Conservation (phyloP, 805 yeast species). For the Saturnispora serradocipensis region DNA sequence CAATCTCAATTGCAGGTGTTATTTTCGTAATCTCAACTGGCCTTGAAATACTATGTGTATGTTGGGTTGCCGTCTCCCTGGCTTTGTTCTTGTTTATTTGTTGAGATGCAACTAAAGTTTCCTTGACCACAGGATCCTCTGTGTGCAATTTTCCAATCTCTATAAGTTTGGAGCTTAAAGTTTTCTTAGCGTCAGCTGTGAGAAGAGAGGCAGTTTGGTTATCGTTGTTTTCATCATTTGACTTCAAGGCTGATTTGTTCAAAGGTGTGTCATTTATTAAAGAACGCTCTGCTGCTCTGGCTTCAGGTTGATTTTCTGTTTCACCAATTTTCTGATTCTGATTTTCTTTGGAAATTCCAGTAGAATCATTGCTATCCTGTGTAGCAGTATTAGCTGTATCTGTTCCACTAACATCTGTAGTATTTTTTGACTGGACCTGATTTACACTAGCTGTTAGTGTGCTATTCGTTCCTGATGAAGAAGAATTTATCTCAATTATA, state of each 20-base stretch:
- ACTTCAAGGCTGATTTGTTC: no score
- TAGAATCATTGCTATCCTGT: no score
- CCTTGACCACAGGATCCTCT: no score
- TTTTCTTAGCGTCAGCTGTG: no score
- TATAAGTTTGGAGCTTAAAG: no score
- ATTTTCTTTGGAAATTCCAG: no score
- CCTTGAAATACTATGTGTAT: neutral
- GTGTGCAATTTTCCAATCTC: neutral
- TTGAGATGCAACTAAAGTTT: neutral
- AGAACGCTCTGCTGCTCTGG: no score
- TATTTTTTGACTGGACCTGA: neutral
- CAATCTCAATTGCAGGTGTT: conserved; percentile 5
- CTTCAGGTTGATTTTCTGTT: no score
- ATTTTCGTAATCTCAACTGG: neutral
- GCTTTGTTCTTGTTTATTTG: neutral
- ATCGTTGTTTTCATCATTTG: no score
- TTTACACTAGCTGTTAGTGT: neutral
- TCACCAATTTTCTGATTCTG: no score
- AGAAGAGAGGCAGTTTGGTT: no score
- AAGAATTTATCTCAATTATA: neutral
- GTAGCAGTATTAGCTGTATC: neutral
- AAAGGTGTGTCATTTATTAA: no score
- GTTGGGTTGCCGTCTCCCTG: neutral
- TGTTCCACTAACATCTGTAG: neutral
- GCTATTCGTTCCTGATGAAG: neutral